Percentiles rank a stretch among this genome's conserved stretches.
These are phyloP conservation scores for Xylaria venustula DNA, from an alignment of 495 filamentous ascomycete species.

Conservation along the genomic window DNA sequence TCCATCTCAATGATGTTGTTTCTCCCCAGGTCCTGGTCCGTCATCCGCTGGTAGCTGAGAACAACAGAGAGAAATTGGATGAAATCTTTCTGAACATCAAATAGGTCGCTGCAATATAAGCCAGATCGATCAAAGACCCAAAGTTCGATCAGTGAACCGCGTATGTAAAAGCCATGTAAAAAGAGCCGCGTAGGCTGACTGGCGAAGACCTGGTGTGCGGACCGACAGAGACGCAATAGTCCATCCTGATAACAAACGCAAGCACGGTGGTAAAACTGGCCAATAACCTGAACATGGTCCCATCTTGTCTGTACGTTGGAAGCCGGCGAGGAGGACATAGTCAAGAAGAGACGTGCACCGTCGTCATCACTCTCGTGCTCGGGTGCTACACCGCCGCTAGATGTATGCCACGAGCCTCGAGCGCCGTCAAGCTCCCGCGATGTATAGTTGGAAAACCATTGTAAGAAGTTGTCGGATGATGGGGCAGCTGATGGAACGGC, in stretches of 20 bases:
- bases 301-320: conserved; percentile 18
- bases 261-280: conserved; percentile 19
- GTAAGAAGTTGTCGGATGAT: conserved; percentile 19
- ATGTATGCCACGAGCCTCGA: conserved; percentile 26
- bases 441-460: conserved; percentile 25
- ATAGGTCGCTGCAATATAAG: conserved; percentile 36
- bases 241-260: conserved; percentile 23
- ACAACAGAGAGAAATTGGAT: conserved; percentile 28
- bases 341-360: conserved; percentile 18
- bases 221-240: conserved; percentile 24
- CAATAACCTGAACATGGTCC: conserved; percentile 25
- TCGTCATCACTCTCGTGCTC: conserved; percentile 12
- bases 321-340: conserved; percentile 14
- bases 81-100: conserved; percentile 38
- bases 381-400: conserved; percentile 3
- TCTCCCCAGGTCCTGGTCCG: conserved; percentile 17
- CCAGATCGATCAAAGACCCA: conserved; percentile 48
- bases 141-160: conserved; percentile 31
- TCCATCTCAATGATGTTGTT: conserved; percentile 20
- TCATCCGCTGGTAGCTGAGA: conserved; percentile 28
- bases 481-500: conserved; percentile 18
- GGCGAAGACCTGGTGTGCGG: conserved; percentile 24
- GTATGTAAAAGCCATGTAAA: conserved; percentile 39
- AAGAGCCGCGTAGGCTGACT: conserved; percentile 30
- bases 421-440: conserved; percentile 18